Evolutionary conservation across 2,329 filamentous ascomycete species (phyloP).

Genomic region (Teratosphaeria viscida): DNA sequence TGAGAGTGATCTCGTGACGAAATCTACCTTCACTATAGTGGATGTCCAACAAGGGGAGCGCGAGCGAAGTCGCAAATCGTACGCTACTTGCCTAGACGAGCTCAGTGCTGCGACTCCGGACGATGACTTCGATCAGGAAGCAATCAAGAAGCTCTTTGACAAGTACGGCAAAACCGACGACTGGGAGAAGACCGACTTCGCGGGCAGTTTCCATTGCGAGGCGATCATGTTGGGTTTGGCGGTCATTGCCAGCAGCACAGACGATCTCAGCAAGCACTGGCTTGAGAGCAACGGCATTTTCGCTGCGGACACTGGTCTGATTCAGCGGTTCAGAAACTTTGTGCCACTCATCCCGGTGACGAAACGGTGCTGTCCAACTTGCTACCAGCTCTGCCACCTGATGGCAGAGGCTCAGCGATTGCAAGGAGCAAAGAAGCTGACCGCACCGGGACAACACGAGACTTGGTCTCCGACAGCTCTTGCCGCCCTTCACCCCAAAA

Average conservation of each 20-base stretch:
- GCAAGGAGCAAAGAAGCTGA: neutral
- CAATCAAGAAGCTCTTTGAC: neutral
- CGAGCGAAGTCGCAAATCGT: neutral
- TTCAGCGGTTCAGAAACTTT: neutral
- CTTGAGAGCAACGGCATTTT: neutral
- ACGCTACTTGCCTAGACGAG: neutral
- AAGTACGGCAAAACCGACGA: neutral
- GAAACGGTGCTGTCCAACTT: neutral
- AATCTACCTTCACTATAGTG: neutral
- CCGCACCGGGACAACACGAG: neutral
- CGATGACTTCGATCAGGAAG: neutral
- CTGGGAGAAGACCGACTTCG: neutral
- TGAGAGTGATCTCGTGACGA: neutral
- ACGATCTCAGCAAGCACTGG: neutral
- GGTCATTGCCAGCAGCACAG: neutral
- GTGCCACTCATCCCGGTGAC: neutral
- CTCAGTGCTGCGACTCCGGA: neutral
- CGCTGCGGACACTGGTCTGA: neutral
- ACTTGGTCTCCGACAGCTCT: neutral
- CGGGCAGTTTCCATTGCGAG: neutral
- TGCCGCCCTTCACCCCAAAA: neutral
- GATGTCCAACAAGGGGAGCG: neutral
- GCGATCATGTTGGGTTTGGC: neutral
- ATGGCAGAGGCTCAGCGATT: neutral
- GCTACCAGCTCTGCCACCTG: neutral